phyloP scores from a whole-genome alignment of 116 monocot species.

The Thalassia testudinum region DNA sequence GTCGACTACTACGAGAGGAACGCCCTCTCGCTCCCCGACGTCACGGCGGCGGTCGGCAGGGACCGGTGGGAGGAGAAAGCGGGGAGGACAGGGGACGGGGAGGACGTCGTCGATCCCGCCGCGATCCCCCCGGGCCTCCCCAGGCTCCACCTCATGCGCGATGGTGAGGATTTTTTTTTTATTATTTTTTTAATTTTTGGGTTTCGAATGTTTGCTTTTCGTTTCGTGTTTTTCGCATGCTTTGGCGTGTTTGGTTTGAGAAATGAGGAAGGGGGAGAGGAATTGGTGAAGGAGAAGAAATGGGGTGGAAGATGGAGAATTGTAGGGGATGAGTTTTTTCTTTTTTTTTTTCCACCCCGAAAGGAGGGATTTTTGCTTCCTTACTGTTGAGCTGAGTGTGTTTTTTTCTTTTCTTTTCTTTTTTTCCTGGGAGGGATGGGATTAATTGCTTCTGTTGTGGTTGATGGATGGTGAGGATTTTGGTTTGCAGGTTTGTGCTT shows the following conservation, averaged over 20 bases:
- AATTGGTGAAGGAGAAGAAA: background rate
- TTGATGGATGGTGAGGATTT: no score
- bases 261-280: background rate
- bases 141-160: conserved; percentile 40
- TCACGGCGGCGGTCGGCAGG: conserved; percentile 15
- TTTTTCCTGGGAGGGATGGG: no score
- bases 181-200: background rate
- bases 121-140: conserved; percentile 62
- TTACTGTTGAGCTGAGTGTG: no score
- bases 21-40: conserved; percentile 50
- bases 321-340: no score
- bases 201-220: background rate
- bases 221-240: conserved; percentile 6
- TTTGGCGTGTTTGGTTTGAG: conserved; percentile 2
- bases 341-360: no score
- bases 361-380: no score
- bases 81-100: conserved; percentile 1
- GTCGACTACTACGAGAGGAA: conserved; percentile 15
- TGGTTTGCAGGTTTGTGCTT: no score
- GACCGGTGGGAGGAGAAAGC: conserved; percentile 11
- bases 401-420: no score
- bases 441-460: no score
- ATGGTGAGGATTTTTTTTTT: conserved; percentile 28
- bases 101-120: conserved; percentile 11
- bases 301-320: no score